phyloP scores from a whole-genome alignment of 2,329 filamentous ascomycete species.

The Cladosporium velox region DNA sequence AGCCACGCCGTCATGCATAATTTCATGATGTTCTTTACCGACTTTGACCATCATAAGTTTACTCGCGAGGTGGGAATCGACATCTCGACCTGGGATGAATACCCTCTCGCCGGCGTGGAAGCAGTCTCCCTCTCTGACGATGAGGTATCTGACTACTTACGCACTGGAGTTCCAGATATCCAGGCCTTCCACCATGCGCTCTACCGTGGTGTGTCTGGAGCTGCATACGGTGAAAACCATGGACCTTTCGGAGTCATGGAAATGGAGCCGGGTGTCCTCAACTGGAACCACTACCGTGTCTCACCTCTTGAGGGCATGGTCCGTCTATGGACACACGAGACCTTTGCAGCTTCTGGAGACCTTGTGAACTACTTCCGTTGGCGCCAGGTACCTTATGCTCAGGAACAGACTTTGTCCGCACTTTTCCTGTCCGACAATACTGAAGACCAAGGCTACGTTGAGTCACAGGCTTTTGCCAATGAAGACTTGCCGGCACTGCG shows the following conservation, averaged over 20 bases:
- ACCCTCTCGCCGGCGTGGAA: conserved; percentile 27
- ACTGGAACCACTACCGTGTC: conserved; percentile 31
- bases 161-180: conserved; percentile 29
- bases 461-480: conserved; percentile 25
- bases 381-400: conserved; percentile 29
- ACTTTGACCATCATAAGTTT: conserved; percentile 31
- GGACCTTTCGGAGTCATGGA: conserved; percentile 32
- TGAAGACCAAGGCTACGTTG: conserved; percentile 27
- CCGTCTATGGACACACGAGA: conserved; percentile 30
- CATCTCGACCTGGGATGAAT: conserved; percentile 28
- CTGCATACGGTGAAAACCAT: conserved; percentile 23
- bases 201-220: conserved; percentile 28
- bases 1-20: conserved; percentile 29
- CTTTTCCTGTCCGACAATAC: conserved; percentile 27
- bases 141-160: conserved; percentile 27
- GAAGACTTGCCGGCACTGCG: conserved; percentile 25
- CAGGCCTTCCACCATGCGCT: conserved; percentile 27
- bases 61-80: conserved; percentile 30
- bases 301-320: conserved; percentile 31
- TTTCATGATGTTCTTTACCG: conserved; percentile 30
- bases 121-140: conserved; percentile 24
- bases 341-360: conserved; percentile 28
- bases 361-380: conserved; percentile 32
- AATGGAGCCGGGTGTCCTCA: conserved; percentile 31
- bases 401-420: conserved; percentile 30